Evolutionary conservation across 768 basidiomycete genomes (phyloP).

Genomic region (Boletus rex-veris): DNA sequence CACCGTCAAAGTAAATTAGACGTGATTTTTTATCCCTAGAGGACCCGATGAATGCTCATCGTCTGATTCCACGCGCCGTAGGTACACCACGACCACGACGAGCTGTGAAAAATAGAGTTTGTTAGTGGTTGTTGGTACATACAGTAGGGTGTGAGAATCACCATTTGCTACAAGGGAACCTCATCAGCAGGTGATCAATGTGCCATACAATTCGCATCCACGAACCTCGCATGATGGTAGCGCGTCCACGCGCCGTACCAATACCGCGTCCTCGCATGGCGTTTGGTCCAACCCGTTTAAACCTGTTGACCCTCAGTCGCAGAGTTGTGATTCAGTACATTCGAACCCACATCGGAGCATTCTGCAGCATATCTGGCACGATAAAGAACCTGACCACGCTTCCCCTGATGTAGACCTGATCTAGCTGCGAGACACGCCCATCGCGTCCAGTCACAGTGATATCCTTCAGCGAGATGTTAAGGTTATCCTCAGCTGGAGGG

Average conservation of each 20-base stretch:
- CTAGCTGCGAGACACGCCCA: slow-evolving; percentile 96
- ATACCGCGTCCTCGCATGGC: slow-evolving; percentile 99
- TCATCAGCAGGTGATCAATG: slow-evolving; percentile 14
- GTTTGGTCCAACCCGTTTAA: slow-evolving; percentile 97
- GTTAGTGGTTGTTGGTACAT: slow-evolving; percentile 13
- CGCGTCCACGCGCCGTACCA: slow-evolving; percentile 97
- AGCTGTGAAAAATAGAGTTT: slow-evolving; percentile 42
- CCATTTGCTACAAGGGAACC: slow-evolving; percentile 63
- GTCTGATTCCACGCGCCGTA: slow-evolving; percentile 73
- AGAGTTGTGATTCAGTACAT: slow-evolving; percentile 2
- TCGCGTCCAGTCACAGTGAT: slow-evolving; percentile 98
- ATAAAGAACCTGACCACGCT: slow-evolving; percentile 99
- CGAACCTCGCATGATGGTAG: slow-evolving; percentile 96
- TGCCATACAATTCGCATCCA: slow-evolving; percentile 8
- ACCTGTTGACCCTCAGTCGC: slow-evolving; percentile 53
- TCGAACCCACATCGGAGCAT: slow-evolving; percentile 88
- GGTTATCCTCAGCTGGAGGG: slow-evolving; percentile 89
- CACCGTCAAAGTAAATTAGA: slow-evolving; percentile 6
- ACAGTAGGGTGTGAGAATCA: slow-evolving; percentile 31
- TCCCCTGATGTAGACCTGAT: slow-evolving; percentile 98
- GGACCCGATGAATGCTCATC: slow-evolving; percentile 41
- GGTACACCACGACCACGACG: slow-evolving; percentile 85
- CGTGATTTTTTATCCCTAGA: slow-evolving; percentile 1
- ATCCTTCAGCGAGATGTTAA: slow-evolving; percentile 94
- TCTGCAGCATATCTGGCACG: slow-evolving; percentile 98